A percentile compares a stretch with the other conserved stretches of the same genome.
phyloP scores from a whole-genome alignment of 2,329 filamentous ascomycete species.

The Botryotinia calthae region DNA sequence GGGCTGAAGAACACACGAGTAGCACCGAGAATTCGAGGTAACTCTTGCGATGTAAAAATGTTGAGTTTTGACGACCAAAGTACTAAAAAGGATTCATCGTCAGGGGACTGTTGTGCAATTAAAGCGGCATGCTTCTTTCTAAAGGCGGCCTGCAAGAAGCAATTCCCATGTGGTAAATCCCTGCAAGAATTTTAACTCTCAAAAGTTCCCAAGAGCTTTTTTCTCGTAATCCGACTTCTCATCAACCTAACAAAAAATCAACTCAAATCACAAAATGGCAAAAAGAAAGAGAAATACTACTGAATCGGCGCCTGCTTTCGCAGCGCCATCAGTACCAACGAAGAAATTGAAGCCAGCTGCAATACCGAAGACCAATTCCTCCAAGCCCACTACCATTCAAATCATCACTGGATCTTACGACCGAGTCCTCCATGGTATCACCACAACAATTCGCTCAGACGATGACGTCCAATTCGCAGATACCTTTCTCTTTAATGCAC shows the following conservation, averaged over 20 bases:
- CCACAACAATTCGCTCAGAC: constrained; percentile 60
- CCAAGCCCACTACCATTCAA: constrained; percentile 63
- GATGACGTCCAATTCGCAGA: constrained; percentile 70
- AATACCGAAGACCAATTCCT: constrained; percentile 28
- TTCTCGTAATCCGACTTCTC: constrained; percentile 3
- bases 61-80: not conserved
- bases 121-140: not conserved
- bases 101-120: not conserved
- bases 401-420: constrained; percentile 94
- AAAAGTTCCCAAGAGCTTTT: constrained; percentile 12
- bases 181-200: constrained; percentile 15
- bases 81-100: not conserved
- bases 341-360: constrained; percentile 35
- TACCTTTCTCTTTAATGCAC: constrained; percentile 93
- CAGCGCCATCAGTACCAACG: constrained; percentile 20
- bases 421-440: constrained; percentile 84
- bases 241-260: not conserved
- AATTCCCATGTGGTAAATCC: not conserved
- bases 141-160: not conserved
- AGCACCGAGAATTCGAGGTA: not conserved
- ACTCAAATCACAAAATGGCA: constrained; percentile 29
- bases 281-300: constrained; percentile 38
- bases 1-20: not conserved
- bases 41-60: no score
- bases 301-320: constrained; percentile 22